Percentiles rank a stretch among this genome's conserved stretches.
Evolutionary conservation across 106 monocot species (phyloP).

Genomic region (Phalaenopsis equestris): DNA sequence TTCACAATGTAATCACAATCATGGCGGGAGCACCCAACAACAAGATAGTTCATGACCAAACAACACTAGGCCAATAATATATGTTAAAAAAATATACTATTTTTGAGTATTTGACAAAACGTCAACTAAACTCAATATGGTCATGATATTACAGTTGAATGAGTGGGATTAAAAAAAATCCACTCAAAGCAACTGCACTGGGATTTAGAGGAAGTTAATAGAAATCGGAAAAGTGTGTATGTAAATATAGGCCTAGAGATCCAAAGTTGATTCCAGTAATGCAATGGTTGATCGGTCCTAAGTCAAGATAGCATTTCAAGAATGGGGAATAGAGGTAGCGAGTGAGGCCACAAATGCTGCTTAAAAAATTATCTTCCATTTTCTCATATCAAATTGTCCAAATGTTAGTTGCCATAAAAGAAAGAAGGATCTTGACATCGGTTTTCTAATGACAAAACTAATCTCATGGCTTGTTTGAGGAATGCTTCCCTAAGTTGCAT

Average conservation of each 20-base stretch:
- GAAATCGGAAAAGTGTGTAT: neutral
- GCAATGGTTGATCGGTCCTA: neutral
- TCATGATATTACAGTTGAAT: neutral
- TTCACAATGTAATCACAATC: neutral
- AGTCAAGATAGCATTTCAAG: neutral
- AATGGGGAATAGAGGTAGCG: neutral
- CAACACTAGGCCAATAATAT: neutral
- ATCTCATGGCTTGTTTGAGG: neutral
- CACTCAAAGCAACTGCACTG: neutral
- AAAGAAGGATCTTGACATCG: neutral
- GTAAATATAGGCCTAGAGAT: neutral
- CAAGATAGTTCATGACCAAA: neutral
- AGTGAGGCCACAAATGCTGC: neutral
- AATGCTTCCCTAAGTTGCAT: neutral
- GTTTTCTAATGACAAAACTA: neutral
- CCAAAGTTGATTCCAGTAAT: neutral
- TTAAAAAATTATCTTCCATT: neutral
- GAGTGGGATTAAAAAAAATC: neutral
- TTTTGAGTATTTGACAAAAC: neutral
- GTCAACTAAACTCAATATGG: neutral
- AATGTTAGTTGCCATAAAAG: neutral
- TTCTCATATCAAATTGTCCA: neutral
- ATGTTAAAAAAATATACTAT: too few relatives aligned
- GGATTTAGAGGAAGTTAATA: neutral
- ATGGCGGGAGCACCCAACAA: neutral